Conservation (phyloP, 345 rosid genomes). For the Aegle marmelos region DNA sequence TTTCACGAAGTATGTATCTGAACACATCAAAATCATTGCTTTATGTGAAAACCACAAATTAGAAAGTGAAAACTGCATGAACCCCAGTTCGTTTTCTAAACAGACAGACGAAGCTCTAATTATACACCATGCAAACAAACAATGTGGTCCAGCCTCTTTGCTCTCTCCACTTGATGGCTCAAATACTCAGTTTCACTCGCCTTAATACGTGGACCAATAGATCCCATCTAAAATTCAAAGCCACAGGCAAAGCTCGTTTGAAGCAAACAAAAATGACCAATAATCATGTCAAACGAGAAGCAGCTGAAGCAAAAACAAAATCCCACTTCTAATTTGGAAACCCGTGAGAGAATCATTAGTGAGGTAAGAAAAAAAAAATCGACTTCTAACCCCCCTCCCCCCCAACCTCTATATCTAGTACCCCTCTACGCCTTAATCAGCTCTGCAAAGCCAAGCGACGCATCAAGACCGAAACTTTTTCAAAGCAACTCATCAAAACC, state of each 20-base stretch:
- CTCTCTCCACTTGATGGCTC: conserved; percentile 22
- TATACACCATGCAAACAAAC: conserved; percentile 17
- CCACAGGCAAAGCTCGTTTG: conserved; percentile 7
- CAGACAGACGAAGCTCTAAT: conserved; percentile 2
- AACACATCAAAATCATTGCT: conserved; percentile 20
- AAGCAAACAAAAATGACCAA: conserved; percentile 20
- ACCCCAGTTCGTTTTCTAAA: conserved; percentile 10
- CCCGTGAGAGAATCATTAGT: conserved; percentile 50
- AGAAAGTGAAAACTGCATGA: conserved; percentile 6
- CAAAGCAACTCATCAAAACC: conserved; percentile 21
- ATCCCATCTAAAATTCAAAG: conserved; percentile 8
- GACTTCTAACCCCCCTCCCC: too few species aligned
- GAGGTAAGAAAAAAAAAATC: conserved; percentile 32
- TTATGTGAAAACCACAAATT: conserved; percentile 12
- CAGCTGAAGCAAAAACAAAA: conserved; percentile 24
- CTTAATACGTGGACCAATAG: conserved; percentile 11
- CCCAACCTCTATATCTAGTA: conserved; percentile 21
- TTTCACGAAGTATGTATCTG: conserved; percentile 19
- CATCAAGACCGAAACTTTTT: conserved; percentile 38
- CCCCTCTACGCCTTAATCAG: conserved; percentile 21
- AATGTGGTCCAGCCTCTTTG: conserved; percentile 27
- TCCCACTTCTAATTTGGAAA: conserved; percentile 37
- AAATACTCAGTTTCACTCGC: conserved; percentile 20
- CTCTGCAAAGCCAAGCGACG: conserved; percentile 33
- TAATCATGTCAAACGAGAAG: conserved; percentile 47